Conservation (phyloP, 768 basidiomycete species). For the Phanerochaete carnosa region DNA sequence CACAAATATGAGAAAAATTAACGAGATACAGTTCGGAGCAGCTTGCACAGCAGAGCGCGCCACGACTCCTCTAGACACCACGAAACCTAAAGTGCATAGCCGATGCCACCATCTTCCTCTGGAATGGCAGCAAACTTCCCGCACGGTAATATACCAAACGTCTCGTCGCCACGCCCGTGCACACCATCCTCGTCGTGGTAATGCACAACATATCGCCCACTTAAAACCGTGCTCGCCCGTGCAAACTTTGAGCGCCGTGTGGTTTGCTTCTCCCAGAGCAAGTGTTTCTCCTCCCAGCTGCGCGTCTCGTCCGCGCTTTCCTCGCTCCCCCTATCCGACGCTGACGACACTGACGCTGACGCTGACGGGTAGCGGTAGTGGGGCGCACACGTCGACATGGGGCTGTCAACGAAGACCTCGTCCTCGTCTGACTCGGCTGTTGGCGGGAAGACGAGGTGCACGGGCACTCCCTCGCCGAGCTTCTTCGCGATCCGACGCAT, state of each 20-base stretch:
- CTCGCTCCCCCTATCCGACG: neutral
- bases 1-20: too few species aligned
- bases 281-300: neutral
- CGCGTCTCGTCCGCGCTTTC: neutral
- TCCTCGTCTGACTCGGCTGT: conserved; percentile 12
- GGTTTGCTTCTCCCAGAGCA: neutral
- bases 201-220: conserved; percentile 3
- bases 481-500: conserved; percentile 61
- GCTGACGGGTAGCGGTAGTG: neutral
- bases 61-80: neutral
- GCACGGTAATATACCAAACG: conserved; percentile 8
- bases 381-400: neutral
- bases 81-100: neutral
- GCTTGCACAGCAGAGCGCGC: too few species aligned
- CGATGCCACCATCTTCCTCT: conserved; percentile 3
- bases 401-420: conserved; percentile 8
- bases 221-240: neutral
- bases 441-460: conserved; percentile 50
- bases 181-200: neutral
- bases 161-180: conserved; percentile 7
- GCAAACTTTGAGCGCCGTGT: conserved; percentile 9
- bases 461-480: conserved; percentile 62
- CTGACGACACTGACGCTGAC: neutral
- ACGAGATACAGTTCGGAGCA: too few species aligned
- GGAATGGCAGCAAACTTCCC: conserved; percentile 8